Base-by-base conservation (phyloP, 176 grass and related monocot species). In the Cenchrus purpureus region DNA sequence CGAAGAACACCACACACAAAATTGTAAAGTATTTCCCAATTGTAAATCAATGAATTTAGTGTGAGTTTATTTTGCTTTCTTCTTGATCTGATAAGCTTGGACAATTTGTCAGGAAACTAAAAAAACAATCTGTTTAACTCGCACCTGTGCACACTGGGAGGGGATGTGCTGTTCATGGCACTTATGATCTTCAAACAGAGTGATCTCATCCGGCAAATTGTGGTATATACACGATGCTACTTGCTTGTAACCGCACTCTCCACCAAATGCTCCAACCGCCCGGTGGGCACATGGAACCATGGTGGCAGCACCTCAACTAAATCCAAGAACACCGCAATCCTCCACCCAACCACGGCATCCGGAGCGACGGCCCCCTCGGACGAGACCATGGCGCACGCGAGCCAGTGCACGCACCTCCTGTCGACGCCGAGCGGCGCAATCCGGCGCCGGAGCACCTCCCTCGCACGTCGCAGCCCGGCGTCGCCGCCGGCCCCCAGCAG, bases 141-240 rank as follows among this genome's bases (percentile, higher is more conserved):
- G 22, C 77, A 99, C 97, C 93, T 99, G 97, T 3, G 71, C 82
- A 88, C 93, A 99, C 7, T 74, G 57, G 44, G 93, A 96, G 82
- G 97, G 97, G 54, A 99, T 89, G 65, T 96, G 91, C 65, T 94
- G 91, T 58, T 88, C 80, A 17, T 71, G 73, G 71, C 97, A 99
- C 44, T 89, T 88, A 46, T 99, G 97, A 94, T 99, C 97, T 86
- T 94, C 86, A 78, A 92, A 94, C 13, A 99, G 79, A 56, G 88
- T 92, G 31, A 86, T 64, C 71, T 92, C 88, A 71, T 92, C 89
- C 0, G 93, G 90, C 61, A 85, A 76, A 74, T 96, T 99, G 78
- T 99, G 97, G 78, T 94, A 99, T 70, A 92, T 52, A 58, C 97
- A 99, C 2, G 97, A 92, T 6, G 70, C 61, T n/a, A 92, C 88